phyloP scores from a whole-genome alignment of 192 early-diverging fungal genomes.

The Mortierella claussenii region DNA sequence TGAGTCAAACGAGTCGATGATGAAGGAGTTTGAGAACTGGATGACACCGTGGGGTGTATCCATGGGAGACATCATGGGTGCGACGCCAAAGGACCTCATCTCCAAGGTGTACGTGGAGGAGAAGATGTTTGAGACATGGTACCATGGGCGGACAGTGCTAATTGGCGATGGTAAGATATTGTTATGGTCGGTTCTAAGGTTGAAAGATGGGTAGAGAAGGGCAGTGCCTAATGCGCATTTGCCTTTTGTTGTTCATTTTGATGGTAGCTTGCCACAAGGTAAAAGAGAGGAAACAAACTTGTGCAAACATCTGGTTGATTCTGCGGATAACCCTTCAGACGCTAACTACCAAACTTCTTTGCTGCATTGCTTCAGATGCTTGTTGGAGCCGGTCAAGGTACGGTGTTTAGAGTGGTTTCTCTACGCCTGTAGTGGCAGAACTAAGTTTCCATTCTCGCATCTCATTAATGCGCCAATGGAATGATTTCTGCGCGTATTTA shows the following conservation, averaged over 20 bases:
- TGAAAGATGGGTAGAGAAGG: too few species aligned
- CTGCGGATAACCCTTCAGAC: background rate
- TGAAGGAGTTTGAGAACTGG: background rate
- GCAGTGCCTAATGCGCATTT: background rate
- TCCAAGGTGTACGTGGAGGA: constrained; percentile 13
- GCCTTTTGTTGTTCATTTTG: background rate
- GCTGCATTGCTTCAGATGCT: background rate
- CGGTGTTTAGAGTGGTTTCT: background rate
- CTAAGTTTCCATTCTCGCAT: background rate
- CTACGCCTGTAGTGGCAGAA: background rate
- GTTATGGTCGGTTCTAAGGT: background rate
- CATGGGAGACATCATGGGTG: background rate
- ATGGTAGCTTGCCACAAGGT: constrained; percentile 4
- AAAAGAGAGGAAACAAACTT: background rate
- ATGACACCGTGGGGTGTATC: background rate
- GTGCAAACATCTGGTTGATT: background rate
- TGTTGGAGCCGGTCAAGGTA: background rate
- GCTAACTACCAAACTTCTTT: background rate
- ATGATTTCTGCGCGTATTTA: background rate
- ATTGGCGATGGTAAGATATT: constrained; percentile 7
- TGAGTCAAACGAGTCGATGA: background rate
- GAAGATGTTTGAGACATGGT: constrained; percentile 6
- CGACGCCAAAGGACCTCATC: constrained; percentile 9
- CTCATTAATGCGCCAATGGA: background rate
- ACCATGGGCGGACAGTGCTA: background rate